Evolutionary conservation across 108 stramenopile genomes (phyloP).

Genomic region (Epithemia pelagica): DNA sequence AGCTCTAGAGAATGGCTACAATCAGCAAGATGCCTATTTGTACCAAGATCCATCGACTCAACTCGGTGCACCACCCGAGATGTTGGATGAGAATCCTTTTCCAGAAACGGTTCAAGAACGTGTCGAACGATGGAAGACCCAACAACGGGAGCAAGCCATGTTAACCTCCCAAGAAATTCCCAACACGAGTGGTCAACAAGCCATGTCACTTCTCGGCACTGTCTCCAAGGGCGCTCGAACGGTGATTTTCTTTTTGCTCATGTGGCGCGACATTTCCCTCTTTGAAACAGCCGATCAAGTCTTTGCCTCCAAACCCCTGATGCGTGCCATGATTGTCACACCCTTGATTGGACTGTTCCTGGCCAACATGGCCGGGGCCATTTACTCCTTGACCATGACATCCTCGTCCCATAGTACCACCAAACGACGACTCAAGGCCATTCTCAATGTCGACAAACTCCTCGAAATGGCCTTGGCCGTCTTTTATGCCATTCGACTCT

Average conservation of each 20-base stretch:
- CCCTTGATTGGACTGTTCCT: conserved; percentile 56
- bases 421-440: conserved; percentile 74
- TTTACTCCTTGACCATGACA: conserved; percentile 38
- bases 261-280: conserved; percentile 79
- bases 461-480: conserved; percentile 54
- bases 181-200: conserved; percentile 58
- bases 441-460: conserved; percentile 73
- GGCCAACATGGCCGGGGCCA: conserved; percentile 70
- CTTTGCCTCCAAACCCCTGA: conserved; percentile 27
- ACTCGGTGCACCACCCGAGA: neutral
- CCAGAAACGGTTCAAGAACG: conserved; percentile 79
- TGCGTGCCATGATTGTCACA: conserved; percentile 33
- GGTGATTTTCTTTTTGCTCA: conserved; percentile 74
- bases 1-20: too few species aligned
- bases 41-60: neutral
- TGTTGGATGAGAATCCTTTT: conserved; percentile 7
- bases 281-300: conserved; percentile 70
- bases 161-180: conserved; percentile 12
- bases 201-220: conserved; percentile 64
- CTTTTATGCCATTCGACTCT: conserved; percentile 62
- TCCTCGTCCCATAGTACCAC: conserved; percentile 21
- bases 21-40: too few species aligned
- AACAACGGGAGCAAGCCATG: conserved; percentile 40
- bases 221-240: conserved; percentile 67
- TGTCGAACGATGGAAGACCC: conserved; percentile 53